Conservation (phyloP, 768 basidiomycete species). For the Naematelia aurantialba region DNA sequence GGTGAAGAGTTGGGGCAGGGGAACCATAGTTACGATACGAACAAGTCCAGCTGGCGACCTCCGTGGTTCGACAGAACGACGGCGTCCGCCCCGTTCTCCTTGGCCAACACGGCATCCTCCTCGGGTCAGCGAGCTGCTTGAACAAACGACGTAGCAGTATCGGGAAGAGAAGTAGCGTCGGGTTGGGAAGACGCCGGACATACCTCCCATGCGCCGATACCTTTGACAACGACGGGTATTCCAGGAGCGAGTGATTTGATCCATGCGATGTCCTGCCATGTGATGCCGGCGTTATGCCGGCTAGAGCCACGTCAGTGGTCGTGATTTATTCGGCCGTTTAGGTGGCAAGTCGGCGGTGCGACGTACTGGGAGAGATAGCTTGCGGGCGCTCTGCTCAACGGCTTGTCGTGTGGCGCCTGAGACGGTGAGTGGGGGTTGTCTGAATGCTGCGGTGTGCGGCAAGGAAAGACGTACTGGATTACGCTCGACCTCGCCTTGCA, state of each 20-base stretch:
- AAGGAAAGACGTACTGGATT: slow-evolving; percentile 25
- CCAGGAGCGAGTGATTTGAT: slow-evolving; percentile 41
- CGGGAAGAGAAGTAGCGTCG: slow-evolving; percentile 15
- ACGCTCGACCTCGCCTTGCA: slow-evolving; percentile 21
- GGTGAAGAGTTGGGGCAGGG: no score
- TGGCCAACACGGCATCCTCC: slow-evolving; percentile 43
- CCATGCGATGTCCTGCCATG: slow-evolving; percentile 49
- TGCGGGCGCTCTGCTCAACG: slow-evolving; percentile 3
- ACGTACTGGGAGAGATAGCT: slow-evolving; percentile 7
- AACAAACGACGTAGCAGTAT: slow-evolving; percentile 33
- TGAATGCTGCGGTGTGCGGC: slow-evolving; percentile 26
- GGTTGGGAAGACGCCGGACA: no score
- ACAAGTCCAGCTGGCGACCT: slow-evolving; percentile 66
- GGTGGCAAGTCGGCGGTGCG: no score
- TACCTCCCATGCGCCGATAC: slow-evolving; percentile 47
- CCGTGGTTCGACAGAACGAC: slow-evolving; percentile 53
- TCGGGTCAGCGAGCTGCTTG: slow-evolving; percentile 3
- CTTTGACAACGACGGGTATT: slow-evolving; percentile 51
- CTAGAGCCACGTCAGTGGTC: slow-evolving; percentile 10
- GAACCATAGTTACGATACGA: slow-evolving; percentile 9
- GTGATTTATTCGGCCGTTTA: no score
- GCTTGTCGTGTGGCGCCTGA: slow-evolving; percentile 11
- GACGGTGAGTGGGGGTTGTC: background rate
- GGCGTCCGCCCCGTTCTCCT: slow-evolving; percentile 52
- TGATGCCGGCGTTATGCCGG: slow-evolving; percentile 34